Conservation (phyloP, 306 rosid species). For the Cucumis cinereus region DNA sequence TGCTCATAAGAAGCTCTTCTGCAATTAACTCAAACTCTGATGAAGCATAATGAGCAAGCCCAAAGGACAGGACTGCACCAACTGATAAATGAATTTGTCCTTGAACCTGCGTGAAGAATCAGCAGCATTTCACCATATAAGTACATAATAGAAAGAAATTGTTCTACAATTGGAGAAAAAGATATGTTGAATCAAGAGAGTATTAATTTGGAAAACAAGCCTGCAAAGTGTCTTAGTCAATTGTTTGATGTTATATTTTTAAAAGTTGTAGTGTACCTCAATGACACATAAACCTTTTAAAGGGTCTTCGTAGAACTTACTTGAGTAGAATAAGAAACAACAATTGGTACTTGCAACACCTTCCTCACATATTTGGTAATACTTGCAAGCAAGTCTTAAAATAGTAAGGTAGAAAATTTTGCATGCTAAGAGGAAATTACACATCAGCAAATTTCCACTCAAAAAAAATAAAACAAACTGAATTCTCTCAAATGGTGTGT, state of each 20-base stretch:
- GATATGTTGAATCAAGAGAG: background rate
- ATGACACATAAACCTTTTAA: background rate
- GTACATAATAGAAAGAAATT: background rate
- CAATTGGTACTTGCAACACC: background rate
- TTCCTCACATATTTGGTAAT: background rate
- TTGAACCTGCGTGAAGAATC: conserved; percentile 48
- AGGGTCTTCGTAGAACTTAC: background rate
- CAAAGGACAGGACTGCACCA: conserved; percentile 75
- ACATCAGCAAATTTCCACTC: background rate
- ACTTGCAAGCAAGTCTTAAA: background rate
- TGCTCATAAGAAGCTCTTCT: conserved; percentile 98
- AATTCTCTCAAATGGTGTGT: background rate
- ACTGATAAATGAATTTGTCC: conserved; percentile 67
- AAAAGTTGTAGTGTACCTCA: background rate
- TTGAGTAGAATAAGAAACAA: background rate
- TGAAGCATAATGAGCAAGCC: conserved; percentile 79
- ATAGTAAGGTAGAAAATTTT: background rate
- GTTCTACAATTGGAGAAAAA: conserved; percentile 6
- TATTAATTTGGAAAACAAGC: background rate
- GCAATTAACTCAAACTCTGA: conserved; percentile 97
- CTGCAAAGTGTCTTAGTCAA: background rate
- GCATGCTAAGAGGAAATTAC: background rate
- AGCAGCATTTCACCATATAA: background rate
- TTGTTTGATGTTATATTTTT: background rate
- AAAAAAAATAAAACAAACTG: background rate